Base-by-base conservation (phyloP, 768 basidiomycete species). In the Calocybe gangraenosa region DNA sequence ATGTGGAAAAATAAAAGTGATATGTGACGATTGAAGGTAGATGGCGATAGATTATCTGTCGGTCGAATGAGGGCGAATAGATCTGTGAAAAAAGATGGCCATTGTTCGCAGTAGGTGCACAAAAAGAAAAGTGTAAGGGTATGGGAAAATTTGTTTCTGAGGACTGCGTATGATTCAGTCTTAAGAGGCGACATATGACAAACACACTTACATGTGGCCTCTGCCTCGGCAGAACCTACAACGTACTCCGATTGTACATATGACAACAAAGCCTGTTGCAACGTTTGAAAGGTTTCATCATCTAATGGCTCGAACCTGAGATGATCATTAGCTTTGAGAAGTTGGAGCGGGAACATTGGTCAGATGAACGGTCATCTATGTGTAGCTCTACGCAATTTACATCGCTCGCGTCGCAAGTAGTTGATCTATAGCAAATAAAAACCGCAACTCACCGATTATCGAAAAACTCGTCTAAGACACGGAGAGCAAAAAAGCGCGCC, bases 121-220 rank as follows among this genome's bases (percentile, higher is more conserved):
- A 94, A 76, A 68, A 94, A 94, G 68, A 94, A 82, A 39, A 91
- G 77, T 1, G 90, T 87, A 48, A 93, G 73, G 30, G 90, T 90
- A 69, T 92, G 90, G 20, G 89, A 88, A 68, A 92, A 91, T 65
- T 96, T 96, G 74, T 97, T 97, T 60, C 94, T 84, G 44, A 97
- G 68, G 66, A 88, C 92, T 94, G 50, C 25, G 36, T 19, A 41
- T 23, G 32, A 23, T 44, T 47, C 23, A 35, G 25, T 42, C 40
- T 42, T 42, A 49, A 33, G 42, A 52, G 58, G 45, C 54, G 34
- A 40, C 9, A 21, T 42, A 25, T 46, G 32, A 10, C 42, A 53
- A 17, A 37, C 6, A 36, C 11, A 75, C 93, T 67, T 60, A 93
- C 93, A 96, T 40, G 84, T 60, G 40, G 89, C 81, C 52, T 76